These are phyloP conservation scores for Sextonia rubra DNA, from an alignment of 164 flowering plant species.

Conservation along the genomic window DNA sequence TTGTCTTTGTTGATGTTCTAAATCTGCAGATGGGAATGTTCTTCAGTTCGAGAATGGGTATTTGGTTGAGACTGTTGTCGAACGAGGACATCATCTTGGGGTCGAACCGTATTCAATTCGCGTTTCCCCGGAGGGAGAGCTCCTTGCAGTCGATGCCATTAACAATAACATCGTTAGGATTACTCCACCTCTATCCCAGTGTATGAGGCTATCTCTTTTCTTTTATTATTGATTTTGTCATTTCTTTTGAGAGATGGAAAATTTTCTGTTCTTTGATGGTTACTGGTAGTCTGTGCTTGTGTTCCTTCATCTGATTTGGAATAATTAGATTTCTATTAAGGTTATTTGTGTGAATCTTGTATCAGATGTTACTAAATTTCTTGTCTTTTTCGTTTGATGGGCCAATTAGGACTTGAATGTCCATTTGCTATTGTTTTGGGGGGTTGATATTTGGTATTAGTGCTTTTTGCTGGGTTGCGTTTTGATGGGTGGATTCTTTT, in stretches of 20 bases:
- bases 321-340: neutral
- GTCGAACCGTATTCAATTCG: constrained; percentile 77
- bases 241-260: neutral
- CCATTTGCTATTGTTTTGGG: neutral
- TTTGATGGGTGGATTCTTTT: neutral
- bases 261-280: neutral
- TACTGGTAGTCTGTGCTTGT: neutral
- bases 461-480: neutral
- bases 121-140: constrained; percentile 85
- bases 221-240: too few species aligned
- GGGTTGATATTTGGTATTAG: neutral
- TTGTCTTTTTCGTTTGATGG: neutral
- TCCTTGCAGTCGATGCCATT: constrained; percentile 78
- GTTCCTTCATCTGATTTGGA: neutral
- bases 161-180: constrained; percentile 85
- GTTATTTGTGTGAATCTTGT: neutral
- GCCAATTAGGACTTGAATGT: neutral
- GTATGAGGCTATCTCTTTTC: constrained; percentile 33
- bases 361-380: neutral
- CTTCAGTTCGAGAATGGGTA: constrained; percentile 94
- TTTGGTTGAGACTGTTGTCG: constrained; percentile 87
- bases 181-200: constrained; percentile 91
- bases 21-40: constrained; percentile 58
- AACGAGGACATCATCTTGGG: constrained; percentile 82
- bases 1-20: constrained; percentile 1